These are phyloP conservation scores for Collybia sp. DNA, from an alignment of 768 basidiomycete genomes.

Conservation along the genomic window DNA sequence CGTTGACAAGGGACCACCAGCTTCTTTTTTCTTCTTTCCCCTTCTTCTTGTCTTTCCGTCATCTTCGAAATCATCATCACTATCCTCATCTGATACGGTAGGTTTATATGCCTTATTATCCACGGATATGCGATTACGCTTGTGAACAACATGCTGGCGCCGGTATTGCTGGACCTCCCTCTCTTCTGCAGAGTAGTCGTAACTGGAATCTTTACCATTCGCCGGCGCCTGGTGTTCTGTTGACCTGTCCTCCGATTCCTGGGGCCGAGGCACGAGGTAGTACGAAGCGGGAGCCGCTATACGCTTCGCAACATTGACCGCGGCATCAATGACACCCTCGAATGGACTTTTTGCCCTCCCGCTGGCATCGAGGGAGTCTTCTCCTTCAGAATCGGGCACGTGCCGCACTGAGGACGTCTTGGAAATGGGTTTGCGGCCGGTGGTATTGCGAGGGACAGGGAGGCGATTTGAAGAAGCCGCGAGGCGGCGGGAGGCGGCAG, in stretches of 20 bases:
- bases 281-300: slow-evolving; percentile 50
- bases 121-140: slow-evolving; percentile 59
- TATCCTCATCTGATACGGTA: slow-evolving; percentile 56
- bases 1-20: slow-evolving; percentile 56
- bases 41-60: slow-evolving; percentile 49
- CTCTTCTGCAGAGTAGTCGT: slow-evolving; percentile 79
- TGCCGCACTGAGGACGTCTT: slow-evolving; percentile 49
- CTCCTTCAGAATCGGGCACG: slow-evolving; percentile 69
- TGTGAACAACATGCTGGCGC: slow-evolving; percentile 25
- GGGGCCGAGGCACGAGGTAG: slow-evolving; percentile 60
- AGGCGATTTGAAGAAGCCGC: slow-evolving; percentile 55
- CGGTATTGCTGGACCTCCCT: slow-evolving; percentile 45
- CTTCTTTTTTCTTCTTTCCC: slow-evolving; percentile 51
- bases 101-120: slow-evolving; percentile 86
- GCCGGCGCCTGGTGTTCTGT: slow-evolving; percentile 17
- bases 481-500: slow-evolving; percentile 50
- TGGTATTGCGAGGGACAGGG: slow-evolving; percentile 19
- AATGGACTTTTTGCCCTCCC: slow-evolving; percentile 69
- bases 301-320: slow-evolving; percentile 31
- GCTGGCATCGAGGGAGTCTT: slow-evolving; percentile 27
- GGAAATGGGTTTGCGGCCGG: slow-evolving; percentile 42
- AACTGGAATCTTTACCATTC: slow-evolving; percentile 47
- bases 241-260: slow-evolving; percentile 45
- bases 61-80: slow-evolving; percentile 52
- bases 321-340: slow-evolving; percentile 49